Conservation (phyloP, 1,284 basidiomycete species). For the Chalciporus sp. region DNA sequence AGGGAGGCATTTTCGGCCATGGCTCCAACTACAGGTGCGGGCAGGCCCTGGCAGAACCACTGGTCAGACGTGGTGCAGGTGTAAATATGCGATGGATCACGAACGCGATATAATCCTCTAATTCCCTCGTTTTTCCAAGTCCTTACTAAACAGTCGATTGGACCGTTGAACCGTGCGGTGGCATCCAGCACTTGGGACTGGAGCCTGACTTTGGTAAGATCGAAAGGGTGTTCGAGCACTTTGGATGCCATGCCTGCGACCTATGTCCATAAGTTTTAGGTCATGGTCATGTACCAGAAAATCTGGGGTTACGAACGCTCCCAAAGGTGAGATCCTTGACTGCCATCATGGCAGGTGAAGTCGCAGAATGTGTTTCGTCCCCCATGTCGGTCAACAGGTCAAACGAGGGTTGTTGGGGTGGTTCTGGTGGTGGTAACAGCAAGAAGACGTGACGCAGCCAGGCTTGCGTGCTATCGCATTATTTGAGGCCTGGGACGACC, state of each 20-base stretch:
- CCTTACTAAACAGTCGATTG: constrained; percentile 81
- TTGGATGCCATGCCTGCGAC: constrained; percentile 75
- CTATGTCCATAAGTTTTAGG: constrained; percentile 38
- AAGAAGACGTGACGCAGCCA: background rate
- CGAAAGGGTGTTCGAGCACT: constrained; percentile 74
- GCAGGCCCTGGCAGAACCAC: constrained; percentile 70
- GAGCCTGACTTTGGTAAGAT: constrained; percentile 81
- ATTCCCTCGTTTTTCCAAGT: constrained; percentile 84
- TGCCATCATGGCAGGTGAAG: constrained; percentile 35
- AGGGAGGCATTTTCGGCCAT: constrained; percentile 92
- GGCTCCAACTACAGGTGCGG: constrained; percentile 89
- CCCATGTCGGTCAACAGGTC: constrained; percentile 17
- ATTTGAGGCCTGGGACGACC: constrained; percentile 19
- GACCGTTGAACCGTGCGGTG: constrained; percentile 76
- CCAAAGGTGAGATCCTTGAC: constrained; percentile 53
- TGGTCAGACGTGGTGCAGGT: background rate
- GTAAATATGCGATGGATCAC: constrained; percentile 28
- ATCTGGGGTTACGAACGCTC: constrained; percentile 40
- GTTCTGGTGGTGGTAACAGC: constrained; percentile 2
- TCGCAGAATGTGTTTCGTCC: constrained; percentile 17
- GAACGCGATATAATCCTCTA: constrained; percentile 82
- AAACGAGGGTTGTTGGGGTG: background rate
- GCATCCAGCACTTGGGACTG: constrained; percentile 84
- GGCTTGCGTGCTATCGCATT: constrained; percentile 26
- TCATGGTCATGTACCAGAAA: background rate